Percentiles rank a stretch among this genome's conserved stretches.
These are phyloP conservation scores for Pseudogymnoascus sp. DNA, from an alignment of 2,329 filamentous ascomycete species.

Conservation along the genomic window DNA sequence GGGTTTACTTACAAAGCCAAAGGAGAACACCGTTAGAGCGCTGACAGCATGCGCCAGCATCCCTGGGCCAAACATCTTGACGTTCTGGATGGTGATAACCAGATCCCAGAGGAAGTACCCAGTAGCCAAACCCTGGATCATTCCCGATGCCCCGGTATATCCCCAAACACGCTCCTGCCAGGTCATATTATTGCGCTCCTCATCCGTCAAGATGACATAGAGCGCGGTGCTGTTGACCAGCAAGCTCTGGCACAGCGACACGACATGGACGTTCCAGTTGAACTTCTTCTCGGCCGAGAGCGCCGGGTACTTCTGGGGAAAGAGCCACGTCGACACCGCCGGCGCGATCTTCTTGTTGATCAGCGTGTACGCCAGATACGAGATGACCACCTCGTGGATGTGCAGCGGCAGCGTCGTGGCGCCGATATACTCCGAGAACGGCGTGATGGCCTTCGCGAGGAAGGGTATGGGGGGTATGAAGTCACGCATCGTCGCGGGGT, in stretches of 20 bases:
- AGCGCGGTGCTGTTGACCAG: constrained; percentile 66
- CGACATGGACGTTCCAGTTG: constrained; percentile 82
- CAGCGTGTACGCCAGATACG: constrained; percentile 59
- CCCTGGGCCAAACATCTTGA: constrained; percentile 52
- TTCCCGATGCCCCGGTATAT: constrained; percentile 62
- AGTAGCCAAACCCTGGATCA: constrained; percentile 67
- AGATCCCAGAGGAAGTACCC: constrained; percentile 86
- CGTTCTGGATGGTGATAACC: constrained; percentile 56
- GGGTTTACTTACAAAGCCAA: constrained; percentile 63
- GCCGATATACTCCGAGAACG: constrained; percentile 52
- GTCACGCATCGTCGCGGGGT: constrained; percentile 51
- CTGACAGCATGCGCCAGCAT: constrained; percentile 68
- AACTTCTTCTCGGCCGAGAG: constrained; percentile 55
- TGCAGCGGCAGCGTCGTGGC: constrained; percentile 65
- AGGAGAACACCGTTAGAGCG: constrained; percentile 63
- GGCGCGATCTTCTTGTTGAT: constrained; percentile 62
- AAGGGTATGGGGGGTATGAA: constrained; percentile 51
- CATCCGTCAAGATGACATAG: constrained; percentile 61
- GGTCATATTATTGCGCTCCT: constrained; percentile 58
- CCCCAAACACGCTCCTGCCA: constrained; percentile 66
- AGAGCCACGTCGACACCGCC: constrained; percentile 50
- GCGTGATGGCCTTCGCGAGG: constrained; percentile 47
- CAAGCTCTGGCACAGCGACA: constrained; percentile 69
- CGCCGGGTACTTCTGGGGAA: constrained; percentile 53
- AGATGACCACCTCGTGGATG: constrained; percentile 65